Base-by-base conservation (phyloP, 164 flowering plant species). In the Aristolochia californica region DNA sequence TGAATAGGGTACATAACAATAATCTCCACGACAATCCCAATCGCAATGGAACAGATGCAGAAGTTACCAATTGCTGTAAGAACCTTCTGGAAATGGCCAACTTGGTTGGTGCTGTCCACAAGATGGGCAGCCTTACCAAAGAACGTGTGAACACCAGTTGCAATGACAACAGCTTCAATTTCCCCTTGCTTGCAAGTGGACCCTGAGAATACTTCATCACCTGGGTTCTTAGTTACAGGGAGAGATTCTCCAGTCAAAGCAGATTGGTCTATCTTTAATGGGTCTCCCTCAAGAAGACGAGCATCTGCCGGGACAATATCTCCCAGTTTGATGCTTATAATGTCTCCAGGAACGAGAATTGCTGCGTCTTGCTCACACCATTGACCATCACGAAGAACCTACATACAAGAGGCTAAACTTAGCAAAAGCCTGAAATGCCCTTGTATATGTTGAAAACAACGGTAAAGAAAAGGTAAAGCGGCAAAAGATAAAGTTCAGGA, bases 111-210 rank as follows among this genome's bases (percentile, higher is more conserved):
- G 74, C 83, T 85, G 62, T 85, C 91, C 30, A 85, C 91, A 49
- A 85, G 57, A 77, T 85, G 91, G 2, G 91, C 91, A 47, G 91
- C 91, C 72, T 85, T 85, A 5, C 91, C 91, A 44, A 85, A 85
- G 62, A 85, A 85, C 65, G 91, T 83, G 65, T 85, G 91, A 18
- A 85, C 91, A 25, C 91, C 88, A 21, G 91, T 85, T 34, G 91
- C 91, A 70, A 83, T 83, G 0, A 85, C 91, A 51, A 85, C 84
- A 1, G 91, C 87, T 60, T 84, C 91, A 23, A 84, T 77, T 59
- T 84, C 91, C 30, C 91, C 91, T 59, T 84, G 87, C 60, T 84
- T 84, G 63, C 87, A 80, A 23, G 91, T 84, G 7, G 91, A 84
- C n/a, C 91, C 91, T 48, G 91, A 85, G 56, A 79, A 85, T 1